phyloP scores from a whole-genome alignment of 345 rosid genomes.

The Acer negundo region DNA sequence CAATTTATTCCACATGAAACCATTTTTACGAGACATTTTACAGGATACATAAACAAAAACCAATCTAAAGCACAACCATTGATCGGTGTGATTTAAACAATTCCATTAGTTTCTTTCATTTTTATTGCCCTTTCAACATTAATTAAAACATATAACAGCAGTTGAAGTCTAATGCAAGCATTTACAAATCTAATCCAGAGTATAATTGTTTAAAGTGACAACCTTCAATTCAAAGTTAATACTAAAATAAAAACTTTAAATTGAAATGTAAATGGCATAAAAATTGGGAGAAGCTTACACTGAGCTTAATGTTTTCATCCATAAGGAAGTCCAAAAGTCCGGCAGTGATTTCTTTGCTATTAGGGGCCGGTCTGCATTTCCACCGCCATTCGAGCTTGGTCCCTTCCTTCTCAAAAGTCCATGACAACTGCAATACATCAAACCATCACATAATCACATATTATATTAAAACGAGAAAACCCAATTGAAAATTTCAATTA shows the following conservation, averaged over 20 bases:
- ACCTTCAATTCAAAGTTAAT: background rate
- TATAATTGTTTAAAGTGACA: background rate
- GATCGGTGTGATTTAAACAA: background rate
- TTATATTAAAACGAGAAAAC: background rate
- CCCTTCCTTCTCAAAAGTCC: constrained; percentile 94
- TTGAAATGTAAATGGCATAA: background rate
- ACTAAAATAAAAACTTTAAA: background rate
- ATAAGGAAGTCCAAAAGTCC: constrained; percentile 80
- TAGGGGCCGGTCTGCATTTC: constrained; percentile 66
- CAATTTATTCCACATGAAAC: background rate
- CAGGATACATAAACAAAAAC: background rate
- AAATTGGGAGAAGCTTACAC: constrained; percentile 41
- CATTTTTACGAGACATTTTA: background rate
- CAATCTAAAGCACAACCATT: background rate
- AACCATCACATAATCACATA: background rate
- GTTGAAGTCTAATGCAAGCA: background rate
- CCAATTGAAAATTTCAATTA: background rate
- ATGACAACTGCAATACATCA: constrained; percentile 60
- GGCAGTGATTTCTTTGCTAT: constrained; percentile 47
- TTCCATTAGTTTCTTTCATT: background rate
- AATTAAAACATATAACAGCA: background rate
- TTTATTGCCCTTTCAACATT: background rate
- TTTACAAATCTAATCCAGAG: background rate
- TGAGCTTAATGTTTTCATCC: constrained; percentile 80
- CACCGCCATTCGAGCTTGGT: constrained; percentile 91